Conservation (phyloP, 2,329 filamentous ascomycete species). For the Incumbomyces lentus region DNA sequence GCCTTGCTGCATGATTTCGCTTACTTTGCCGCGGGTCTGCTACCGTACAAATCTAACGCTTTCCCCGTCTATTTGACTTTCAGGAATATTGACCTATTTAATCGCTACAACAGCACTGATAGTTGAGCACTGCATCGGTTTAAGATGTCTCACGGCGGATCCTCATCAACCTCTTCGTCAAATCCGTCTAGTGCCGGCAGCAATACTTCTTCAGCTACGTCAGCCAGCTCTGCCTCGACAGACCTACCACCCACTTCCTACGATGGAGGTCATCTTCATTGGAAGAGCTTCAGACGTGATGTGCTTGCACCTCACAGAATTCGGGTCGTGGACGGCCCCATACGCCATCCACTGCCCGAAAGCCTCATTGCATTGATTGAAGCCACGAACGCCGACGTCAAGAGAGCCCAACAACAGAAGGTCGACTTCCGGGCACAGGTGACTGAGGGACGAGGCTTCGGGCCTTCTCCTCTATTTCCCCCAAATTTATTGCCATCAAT, state of each 20-base stretch:
- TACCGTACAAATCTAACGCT: no score
- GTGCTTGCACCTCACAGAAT: conserved; percentile 13
- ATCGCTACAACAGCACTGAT: no score
- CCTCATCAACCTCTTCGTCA: no score
- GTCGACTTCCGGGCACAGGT: conserved; percentile 12
- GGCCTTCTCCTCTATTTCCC: conserved; percentile 15
- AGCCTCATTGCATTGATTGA: conserved; percentile 11
- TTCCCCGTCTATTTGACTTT: no score
- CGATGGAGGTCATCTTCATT: conserved; percentile 13
- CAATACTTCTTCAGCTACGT: no score
- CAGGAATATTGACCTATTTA: no score
- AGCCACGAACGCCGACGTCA: conserved; percentile 5
- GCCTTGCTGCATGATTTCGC: no score
- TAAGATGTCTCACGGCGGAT: no score
- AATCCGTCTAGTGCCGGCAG: no score
- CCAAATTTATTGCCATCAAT: conserved; percentile 15
- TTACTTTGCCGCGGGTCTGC: neutral
- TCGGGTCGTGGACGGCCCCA: conserved; percentile 8
- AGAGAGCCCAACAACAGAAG: conserved; percentile 12
- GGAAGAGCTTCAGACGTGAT: conserved; percentile 12
- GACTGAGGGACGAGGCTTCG: conserved; percentile 12
- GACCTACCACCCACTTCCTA: conserved; percentile 10
- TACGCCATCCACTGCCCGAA: conserved; percentile 11
- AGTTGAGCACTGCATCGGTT: no score
- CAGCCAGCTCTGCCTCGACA: neutral